phyloP scores from a whole-genome alignment of 257 asterid genomes.

The Jacaranda mimosifolia region DNA sequence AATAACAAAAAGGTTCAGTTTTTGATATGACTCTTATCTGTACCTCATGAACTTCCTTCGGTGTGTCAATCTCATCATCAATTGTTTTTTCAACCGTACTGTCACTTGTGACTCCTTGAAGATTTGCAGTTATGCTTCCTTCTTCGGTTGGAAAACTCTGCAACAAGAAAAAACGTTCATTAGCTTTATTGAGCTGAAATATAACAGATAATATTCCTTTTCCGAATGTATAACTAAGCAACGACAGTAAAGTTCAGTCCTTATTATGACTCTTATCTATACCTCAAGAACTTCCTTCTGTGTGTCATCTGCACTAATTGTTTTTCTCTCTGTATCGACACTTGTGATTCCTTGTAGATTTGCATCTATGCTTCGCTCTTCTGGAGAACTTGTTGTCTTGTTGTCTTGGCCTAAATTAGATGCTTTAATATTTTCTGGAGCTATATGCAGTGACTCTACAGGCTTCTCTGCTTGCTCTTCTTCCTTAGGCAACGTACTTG shows the following conservation, averaged over 20 bases:
- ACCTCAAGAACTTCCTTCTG: slow-evolving; percentile 39
- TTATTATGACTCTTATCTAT: slow-evolving; percentile 24
- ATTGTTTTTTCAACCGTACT: slow-evolving; percentile 15
- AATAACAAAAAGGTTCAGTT: neutral
- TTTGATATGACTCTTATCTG: slow-evolving; percentile 15
- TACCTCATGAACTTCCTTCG: slow-evolving; percentile 41
- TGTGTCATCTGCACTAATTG: slow-evolving; percentile 29
- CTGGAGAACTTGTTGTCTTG: slow-evolving; percentile 23
- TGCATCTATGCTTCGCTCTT: slow-evolving; percentile 33
- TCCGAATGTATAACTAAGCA: neutral
- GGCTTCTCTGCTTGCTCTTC: slow-evolving; percentile 20
- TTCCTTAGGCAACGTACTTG: neutral
- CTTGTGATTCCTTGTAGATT: slow-evolving; percentile 28
- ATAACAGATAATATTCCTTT: neutral
- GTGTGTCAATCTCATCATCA: slow-evolving; percentile 16
- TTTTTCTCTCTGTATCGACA: slow-evolving; percentile 14
- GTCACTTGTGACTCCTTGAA: slow-evolving; percentile 26
- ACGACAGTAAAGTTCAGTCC: neutral
- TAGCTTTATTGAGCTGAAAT: neutral
- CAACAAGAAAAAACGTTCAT: slow-evolving; percentile 21
- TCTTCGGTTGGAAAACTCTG: slow-evolving; percentile 32
- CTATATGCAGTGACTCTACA: slow-evolving; percentile 38
- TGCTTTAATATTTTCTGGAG: slow-evolving; percentile 31
- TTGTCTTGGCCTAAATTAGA: slow-evolving; percentile 34
- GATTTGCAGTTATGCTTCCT: slow-evolving; percentile 26